Conservation (phyloP, 805 yeast genomes). For the Ogataea ramenticola region DNA sequence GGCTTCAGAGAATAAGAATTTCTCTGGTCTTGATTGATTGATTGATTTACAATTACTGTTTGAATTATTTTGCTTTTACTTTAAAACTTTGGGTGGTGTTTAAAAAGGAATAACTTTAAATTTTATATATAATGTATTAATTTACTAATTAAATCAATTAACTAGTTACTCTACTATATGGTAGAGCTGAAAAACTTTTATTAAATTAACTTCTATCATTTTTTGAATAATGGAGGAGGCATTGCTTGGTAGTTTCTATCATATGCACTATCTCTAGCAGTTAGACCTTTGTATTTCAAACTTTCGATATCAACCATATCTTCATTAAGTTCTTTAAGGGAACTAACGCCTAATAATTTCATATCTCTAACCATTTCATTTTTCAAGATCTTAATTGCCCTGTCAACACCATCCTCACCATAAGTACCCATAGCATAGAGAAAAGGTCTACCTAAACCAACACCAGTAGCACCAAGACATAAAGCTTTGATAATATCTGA, state of each 20-base stretch:
- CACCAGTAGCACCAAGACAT: slow-evolving; percentile 36
- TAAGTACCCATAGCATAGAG: slow-evolving; percentile 72
- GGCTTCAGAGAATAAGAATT: slow-evolving; percentile 13
- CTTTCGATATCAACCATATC: slow-evolving; percentile 30
- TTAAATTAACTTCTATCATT: no score
- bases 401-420: slow-evolving; percentile 66
- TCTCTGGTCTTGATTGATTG: slow-evolving; percentile 1
- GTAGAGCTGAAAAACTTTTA: no score
- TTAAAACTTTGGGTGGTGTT: no score
- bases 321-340: slow-evolving; percentile 37
- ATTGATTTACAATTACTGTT: no score
- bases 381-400: slow-evolving; percentile 55
- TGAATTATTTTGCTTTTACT: no score
- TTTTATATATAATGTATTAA: no score
- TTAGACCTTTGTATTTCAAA: slow-evolving; percentile 25
- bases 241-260: slow-evolving; percentile 50
- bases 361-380: slow-evolving; percentile 58
- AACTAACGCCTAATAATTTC: slow-evolving; percentile 57
- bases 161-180: background rate
- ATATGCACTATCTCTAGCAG: slow-evolving; percentile 44
- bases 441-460: slow-evolving; percentile 73
- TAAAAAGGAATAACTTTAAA: no score
- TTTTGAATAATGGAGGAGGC: slow-evolving; percentile 18
- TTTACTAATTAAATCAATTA: background rate
- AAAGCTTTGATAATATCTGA: slow-evolving; percentile 35